Percentiles rank a stretch among this genome's conserved stretches.
These are phyloP conservation scores for Hypoxylon sp. DNA, from an alignment of 2,329 filamentous ascomycete genomes.

Conservation along the genomic window DNA sequence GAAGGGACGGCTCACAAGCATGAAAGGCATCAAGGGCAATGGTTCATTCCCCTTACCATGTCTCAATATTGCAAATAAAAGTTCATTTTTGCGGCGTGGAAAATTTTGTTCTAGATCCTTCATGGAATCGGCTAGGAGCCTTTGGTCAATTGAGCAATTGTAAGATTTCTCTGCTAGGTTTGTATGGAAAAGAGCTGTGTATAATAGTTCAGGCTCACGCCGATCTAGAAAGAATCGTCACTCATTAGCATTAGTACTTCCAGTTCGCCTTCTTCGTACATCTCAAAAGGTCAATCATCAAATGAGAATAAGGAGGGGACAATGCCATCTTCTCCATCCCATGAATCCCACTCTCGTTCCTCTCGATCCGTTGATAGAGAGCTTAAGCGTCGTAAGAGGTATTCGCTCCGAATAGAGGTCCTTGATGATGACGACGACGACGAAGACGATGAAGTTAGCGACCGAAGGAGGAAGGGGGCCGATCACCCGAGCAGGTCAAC, in stretches of 20 bases:
- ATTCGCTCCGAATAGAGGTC: slow-evolving; percentile 32
- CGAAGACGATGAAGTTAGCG: background rate
- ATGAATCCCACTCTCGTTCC: background rate
- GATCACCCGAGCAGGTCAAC: background rate
- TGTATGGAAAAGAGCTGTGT: too few species aligned
- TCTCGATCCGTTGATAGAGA: slow-evolving; percentile 9
- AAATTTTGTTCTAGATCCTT: background rate
- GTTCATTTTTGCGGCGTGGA: background rate
- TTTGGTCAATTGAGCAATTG: too few species aligned
- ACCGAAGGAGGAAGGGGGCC: background rate
- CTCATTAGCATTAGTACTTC: background rate
- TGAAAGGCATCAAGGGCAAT: slow-evolving; percentile 7
- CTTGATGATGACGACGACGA: slow-evolving; percentile 35
- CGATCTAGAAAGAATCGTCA: background rate
- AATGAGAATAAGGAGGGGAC: background rate
- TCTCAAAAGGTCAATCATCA: too few species aligned
- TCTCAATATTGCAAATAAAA: background rate
- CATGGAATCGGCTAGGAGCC: too few species aligned
- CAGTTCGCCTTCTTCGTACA: background rate
- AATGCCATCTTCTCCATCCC: slow-evolving; percentile 18
- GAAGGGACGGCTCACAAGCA: background rate
- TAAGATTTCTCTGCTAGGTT: too few species aligned
- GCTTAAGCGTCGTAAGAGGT: slow-evolving; percentile 21
- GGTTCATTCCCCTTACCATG: background rate
- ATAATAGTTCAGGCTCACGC: too few species aligned